phyloP scores from a whole-genome alignment of 225 moss, liverwort and hornwort species.

The Anthoceros angustus region DNA sequence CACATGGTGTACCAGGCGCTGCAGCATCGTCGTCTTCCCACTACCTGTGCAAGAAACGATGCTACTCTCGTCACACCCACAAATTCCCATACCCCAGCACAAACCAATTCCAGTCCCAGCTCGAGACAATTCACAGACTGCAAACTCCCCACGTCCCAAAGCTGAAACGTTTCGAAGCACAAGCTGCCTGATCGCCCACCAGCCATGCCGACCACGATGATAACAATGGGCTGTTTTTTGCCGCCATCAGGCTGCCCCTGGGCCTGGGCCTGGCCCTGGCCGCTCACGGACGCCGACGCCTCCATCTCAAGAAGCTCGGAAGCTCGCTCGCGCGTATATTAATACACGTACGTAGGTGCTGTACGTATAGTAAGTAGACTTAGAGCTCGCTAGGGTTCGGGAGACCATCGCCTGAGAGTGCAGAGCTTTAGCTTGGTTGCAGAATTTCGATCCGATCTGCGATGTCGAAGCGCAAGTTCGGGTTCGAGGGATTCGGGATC shows the following conservation, averaged over 20 bases:
- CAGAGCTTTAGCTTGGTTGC: too few relatives aligned
- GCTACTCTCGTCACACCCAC: neutral
- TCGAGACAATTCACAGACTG: neutral
- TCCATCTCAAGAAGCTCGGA: neutral
- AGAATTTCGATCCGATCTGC: neutral
- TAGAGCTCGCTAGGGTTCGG: too few relatives aligned
- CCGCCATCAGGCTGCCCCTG: neutral
- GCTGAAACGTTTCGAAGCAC: neutral
- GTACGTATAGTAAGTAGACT: too few relatives aligned
- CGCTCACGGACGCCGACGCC: neutral
- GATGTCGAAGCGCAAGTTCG: conserved; percentile 96
- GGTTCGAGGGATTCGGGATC: conserved; percentile 86
- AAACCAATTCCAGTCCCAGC: neutral
- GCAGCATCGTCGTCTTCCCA: conserved; percentile 92
- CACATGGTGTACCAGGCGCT: conserved; percentile 56
- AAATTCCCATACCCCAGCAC: neutral
- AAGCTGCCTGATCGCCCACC: conserved; percentile 16
- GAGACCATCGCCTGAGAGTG: too few relatives aligned
- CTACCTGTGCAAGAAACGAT: conserved; percentile 33
- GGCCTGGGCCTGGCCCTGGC: neutral
- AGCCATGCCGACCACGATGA: conserved; percentile 92
- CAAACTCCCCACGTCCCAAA: too few relatives aligned
- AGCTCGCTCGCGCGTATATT: too few relatives aligned
- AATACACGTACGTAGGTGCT: too few relatives aligned
- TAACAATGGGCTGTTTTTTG: conserved; percentile 36